These are phyloP conservation scores for Diplodia mutila DNA, from an alignment of 2,329 filamentous ascomycete genomes.

Conservation along the genomic window DNA sequence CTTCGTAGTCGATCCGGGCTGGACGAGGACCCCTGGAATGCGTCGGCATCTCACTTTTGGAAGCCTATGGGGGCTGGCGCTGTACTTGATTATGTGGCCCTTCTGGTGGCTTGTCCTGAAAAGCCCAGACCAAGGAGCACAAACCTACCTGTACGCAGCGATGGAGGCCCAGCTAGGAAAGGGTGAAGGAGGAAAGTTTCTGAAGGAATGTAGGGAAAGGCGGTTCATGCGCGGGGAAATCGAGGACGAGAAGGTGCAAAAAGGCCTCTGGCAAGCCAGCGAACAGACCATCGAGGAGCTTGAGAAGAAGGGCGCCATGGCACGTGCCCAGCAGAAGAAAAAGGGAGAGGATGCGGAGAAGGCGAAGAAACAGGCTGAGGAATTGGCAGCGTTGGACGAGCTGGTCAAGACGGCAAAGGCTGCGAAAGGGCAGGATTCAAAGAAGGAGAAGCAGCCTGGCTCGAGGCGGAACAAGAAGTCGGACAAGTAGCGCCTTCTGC, in stretches of 20 bases:
- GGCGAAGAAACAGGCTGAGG: constrained; percentile 38
- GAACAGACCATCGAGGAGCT: constrained; percentile 80
- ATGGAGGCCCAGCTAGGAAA: constrained; percentile 77
- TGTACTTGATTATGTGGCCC: constrained; percentile 79
- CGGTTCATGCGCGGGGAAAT: constrained; percentile 74
- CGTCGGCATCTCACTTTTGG: constrained; percentile 85
- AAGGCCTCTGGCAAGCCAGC: constrained; percentile 87
- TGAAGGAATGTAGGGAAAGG: constrained; percentile 88
- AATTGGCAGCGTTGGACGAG: constrained; percentile 28
- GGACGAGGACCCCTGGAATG: constrained; percentile 82
- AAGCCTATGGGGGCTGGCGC: constrained; percentile 73
- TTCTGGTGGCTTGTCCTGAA: constrained; percentile 89
- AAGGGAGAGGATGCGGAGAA: constrained; percentile 44
- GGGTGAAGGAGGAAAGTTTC: constrained; percentile 68
- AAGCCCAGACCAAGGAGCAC: constrained; percentile 78
- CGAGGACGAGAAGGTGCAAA: constrained; percentile 75
- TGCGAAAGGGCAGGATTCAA: constrained; percentile 23
- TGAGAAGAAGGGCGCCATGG: constrained; percentile 76
- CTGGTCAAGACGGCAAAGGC: constrained; percentile 27
- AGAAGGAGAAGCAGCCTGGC: constrained; percentile 26
- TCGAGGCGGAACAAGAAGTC: constrained; percentile 29
- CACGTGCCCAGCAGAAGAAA: constrained; percentile 62
- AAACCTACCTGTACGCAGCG: constrained; percentile 81
- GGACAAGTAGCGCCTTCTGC: constrained; percentile 1
- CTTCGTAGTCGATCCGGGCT: constrained; percentile 84